Evolutionary conservation across 2,329 filamentous ascomycete genomes (phyloP).

Genomic region (Aspergillus sp.): DNA sequence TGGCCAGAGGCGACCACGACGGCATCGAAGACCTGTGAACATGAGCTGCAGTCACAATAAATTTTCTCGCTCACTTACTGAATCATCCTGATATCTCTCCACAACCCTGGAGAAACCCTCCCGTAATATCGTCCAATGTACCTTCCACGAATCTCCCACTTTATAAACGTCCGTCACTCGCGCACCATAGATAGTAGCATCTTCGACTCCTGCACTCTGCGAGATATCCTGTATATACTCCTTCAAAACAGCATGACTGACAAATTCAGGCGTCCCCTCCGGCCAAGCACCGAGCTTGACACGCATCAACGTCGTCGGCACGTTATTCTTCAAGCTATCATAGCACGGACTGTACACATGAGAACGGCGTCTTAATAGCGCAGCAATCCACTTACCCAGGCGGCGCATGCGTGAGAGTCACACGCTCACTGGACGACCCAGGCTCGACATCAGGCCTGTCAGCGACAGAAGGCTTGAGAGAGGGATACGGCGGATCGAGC

Average conservation of each 20-base stretch:
- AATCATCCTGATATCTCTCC: conserved; percentile 6
- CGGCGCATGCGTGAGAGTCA: conserved; percentile 43
- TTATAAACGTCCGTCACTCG: conserved; percentile 57
- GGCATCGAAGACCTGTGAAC: conserved; percentile 43
- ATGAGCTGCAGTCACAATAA: too few species aligned
- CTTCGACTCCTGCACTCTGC: conserved; percentile 48
- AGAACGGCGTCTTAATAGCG: not conserved
- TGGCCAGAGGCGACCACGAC: conserved; percentile 56
- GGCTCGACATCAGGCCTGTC: conserved; percentile 5
- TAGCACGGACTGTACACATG: conserved; percentile 48
- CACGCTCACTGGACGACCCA: conserved; percentile 2
- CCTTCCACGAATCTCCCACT: conserved; percentile 47
- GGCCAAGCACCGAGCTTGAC: conserved; percentile 57
- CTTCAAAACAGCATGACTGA: conserved; percentile 56
- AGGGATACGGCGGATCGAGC: conserved; percentile 46
- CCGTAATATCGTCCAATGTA: conserved; percentile 50
- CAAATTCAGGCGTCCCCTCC: conserved; percentile 57
- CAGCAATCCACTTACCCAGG: conserved; percentile 42
- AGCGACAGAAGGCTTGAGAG: conserved; percentile 15
- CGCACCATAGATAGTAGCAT: conserved; percentile 56
- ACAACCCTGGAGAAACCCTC: conserved; percentile 9
- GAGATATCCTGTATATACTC: conserved; percentile 64
- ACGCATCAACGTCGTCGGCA: conserved; percentile 51
- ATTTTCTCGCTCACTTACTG: conserved; percentile 10
- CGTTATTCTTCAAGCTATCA: conserved; percentile 53